Percentiles rank a stretch among this genome's conserved stretches.
These are phyloP conservation scores for Calonectria naviculata DNA, from an alignment of 2,329 filamentous ascomycete species.

Conservation along the genomic window DNA sequence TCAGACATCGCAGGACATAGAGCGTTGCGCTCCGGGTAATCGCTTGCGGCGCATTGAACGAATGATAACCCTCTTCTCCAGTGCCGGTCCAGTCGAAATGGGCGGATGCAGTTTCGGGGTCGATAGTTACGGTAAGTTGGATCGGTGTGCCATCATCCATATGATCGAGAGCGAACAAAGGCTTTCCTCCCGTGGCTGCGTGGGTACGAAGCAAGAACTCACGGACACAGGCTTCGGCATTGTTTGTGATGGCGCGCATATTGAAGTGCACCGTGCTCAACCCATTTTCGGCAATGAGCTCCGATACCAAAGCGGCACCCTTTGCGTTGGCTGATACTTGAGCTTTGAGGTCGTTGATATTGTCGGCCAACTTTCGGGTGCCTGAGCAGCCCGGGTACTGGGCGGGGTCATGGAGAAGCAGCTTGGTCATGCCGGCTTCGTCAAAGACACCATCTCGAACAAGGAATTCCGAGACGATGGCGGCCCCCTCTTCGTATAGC, in stretches of 20 bases:
- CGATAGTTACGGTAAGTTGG: conserved; percentile 78
- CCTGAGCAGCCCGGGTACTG: conserved; percentile 81
- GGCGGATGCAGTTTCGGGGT: conserved; percentile 75
- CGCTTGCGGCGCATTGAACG: conserved; percentile 46
- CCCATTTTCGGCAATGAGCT: conserved; percentile 79
- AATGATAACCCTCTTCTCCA: conserved; percentile 43
- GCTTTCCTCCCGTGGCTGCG: conserved; percentile 25
- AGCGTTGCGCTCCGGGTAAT: conserved; percentile 72
- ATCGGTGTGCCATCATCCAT: conserved; percentile 92
- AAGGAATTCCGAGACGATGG: conserved; percentile 74
- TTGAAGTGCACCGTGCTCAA: conserved; percentile 76
- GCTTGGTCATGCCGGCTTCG: conserved; percentile 77
- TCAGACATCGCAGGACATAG: conserved; percentile 84
- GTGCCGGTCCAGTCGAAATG: conserved; percentile 65
- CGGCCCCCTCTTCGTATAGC: conserved; percentile 70
- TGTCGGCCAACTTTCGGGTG: conserved; percentile 83
- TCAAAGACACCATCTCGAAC: conserved; percentile 83
- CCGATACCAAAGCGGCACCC: conserved; percentile 80
- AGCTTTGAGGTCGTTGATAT: conserved; percentile 87
- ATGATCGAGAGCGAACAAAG: conserved; percentile 54
- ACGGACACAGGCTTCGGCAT: conserved; percentile 45
- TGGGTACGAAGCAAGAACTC: conserved; percentile 27
- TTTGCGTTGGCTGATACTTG: conserved; percentile 90
- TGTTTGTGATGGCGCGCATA: conserved; percentile 54
- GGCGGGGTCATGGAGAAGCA: conserved; percentile 79